phyloP scores from a whole-genome alignment of 78 protist genomes.

The Creolimax fragrantissima region DNA sequence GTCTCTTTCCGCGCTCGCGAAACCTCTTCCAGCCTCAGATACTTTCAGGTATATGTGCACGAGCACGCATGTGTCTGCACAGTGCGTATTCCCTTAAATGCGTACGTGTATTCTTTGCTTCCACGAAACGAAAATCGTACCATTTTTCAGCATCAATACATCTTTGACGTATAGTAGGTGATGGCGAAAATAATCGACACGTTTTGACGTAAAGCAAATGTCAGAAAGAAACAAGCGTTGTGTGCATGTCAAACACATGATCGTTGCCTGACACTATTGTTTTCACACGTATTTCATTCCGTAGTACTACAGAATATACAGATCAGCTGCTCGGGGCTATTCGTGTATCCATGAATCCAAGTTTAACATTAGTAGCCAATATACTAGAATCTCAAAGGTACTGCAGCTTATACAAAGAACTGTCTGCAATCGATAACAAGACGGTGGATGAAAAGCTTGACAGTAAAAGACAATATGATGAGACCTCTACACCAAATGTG shows the following conservation, averaged over 20 bases:
- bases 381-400: not conserved
- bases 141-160: not conserved
- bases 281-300: not conserved
- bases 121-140: no score
- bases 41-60: no score
- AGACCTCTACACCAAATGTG: not conserved
- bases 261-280: no score
- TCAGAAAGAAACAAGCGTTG: not conserved
- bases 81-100: no score
- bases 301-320: not conserved
- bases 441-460: not conserved
- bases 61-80: no score
- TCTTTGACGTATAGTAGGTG: not conserved
- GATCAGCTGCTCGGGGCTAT: not conserved
- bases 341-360: not conserved
- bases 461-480: not conserved
- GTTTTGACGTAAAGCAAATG: not conserved
- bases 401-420: no score
- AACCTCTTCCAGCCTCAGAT: no score
- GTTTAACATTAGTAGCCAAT: not conserved
- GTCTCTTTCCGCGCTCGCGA: no score
- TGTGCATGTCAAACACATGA: no score
- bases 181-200: not conserved
- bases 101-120: no score
- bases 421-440: no score